phyloP scores from a whole-genome alignment of 1,139 yeast genomes.

The Ogataea hybrid region DNA sequence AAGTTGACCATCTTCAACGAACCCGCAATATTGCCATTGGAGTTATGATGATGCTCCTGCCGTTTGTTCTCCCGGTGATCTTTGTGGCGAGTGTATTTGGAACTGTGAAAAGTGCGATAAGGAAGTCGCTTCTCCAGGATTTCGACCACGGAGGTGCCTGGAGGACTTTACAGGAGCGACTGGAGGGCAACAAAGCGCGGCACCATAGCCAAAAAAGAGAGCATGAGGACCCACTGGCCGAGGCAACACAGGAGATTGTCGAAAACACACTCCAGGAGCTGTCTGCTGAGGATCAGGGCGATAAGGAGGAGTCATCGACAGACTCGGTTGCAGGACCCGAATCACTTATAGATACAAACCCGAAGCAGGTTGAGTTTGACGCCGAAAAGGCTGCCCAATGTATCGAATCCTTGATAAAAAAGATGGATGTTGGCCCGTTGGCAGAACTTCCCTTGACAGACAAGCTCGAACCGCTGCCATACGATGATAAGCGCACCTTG shows the following conservation, averaged over 20 bases:
- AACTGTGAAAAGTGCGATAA: conserved; percentile 29
- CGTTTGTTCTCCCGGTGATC: conserved; percentile 54
- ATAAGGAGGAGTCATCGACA: neutral
- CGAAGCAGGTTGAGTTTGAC: conserved; percentile 7
- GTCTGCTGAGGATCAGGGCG: conserved; percentile 1
- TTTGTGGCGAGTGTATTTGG: conserved; percentile 42
- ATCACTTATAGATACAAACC: neutral
- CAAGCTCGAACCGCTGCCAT: conserved; percentile 24
- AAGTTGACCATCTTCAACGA: neutral
- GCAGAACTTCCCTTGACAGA: conserved; percentile 22
- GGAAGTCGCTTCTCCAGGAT: conserved; percentile 20
- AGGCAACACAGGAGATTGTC: conserved; percentile 30
- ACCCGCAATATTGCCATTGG: conserved; percentile 12
- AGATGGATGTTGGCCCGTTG: conserved; percentile 17
- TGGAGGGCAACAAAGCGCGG: neutral
- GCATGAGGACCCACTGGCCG: conserved; percentile 22
- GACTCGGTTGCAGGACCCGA: neutral
- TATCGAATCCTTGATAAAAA: neutral
- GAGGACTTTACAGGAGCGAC: conserved; percentile 11
- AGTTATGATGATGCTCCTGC: conserved; percentile 25
- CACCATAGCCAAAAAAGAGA: conserved; percentile 4
- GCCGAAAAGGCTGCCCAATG: neutral
- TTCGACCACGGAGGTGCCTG: conserved; percentile 23
- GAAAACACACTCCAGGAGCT: conserved; percentile 28
- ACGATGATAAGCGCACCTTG: conserved; percentile 40